Conservation (phyloP, 805 yeast species). For the Teunomyces pallodes region DNA sequence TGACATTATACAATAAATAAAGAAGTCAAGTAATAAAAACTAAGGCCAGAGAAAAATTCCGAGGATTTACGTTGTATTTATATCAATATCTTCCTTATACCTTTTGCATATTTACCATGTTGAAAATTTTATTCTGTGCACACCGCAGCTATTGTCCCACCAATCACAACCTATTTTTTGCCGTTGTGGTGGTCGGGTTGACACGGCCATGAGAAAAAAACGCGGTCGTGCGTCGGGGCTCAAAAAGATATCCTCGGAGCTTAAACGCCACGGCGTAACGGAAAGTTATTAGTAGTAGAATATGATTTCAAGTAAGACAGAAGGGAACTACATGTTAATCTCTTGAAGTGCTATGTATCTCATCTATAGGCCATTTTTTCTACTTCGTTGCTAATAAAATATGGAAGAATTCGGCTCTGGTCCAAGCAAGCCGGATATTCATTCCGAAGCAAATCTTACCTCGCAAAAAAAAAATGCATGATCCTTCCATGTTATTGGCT, state of each 20-base stretch:
- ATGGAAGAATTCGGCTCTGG: neutral
- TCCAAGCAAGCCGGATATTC: neutral
- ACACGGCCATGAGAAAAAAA: slow-evolving; percentile 4
- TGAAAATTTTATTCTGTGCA: slow-evolving; percentile 4
- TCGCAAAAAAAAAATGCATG: neutral
- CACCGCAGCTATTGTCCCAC: neutral
- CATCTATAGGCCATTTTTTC: too few species aligned
- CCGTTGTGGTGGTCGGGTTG: slow-evolving; percentile 3
- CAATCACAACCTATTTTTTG: slow-evolving; percentile 2
- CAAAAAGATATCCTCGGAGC: slow-evolving; percentile 3
- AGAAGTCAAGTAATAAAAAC: neutral
- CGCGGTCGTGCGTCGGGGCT: slow-evolving; percentile 2
- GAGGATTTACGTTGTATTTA: slow-evolving; percentile 3
- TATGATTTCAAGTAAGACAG: too few species aligned
- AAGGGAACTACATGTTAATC: too few species aligned
- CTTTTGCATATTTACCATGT: slow-evolving; percentile 3
- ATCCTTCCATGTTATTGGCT: slow-evolving; percentile 1
- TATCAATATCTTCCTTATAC: slow-evolving; percentile 1
- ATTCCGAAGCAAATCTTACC: slow-evolving; percentile 1
- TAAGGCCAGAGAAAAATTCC: neutral
- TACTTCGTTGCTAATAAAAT: neutral
- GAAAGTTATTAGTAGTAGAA: too few species aligned
- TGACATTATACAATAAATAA: slow-evolving; percentile 19
- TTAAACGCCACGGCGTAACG: neutral
- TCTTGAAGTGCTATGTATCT: too few species aligned